Evolutionary conservation across 768 basidiomycete species (phyloP).

Genomic region (Boletus reticuloceps): DNA sequence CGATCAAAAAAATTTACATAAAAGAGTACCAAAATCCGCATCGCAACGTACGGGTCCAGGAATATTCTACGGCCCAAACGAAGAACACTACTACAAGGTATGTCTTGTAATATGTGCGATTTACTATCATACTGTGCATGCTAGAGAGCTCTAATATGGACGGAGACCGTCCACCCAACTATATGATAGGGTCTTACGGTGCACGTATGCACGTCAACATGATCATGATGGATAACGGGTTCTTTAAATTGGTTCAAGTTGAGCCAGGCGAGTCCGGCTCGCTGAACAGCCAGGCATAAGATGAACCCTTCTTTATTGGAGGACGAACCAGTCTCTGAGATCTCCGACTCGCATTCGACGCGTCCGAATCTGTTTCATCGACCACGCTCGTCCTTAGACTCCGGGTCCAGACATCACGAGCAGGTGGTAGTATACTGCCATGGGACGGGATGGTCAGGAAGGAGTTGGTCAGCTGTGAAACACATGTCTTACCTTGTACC

Average conservation of each 20-base stretch:
- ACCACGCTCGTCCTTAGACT: slow-evolving; percentile 3
- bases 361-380: slow-evolving; percentile 21
- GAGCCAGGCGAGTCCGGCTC: slow-evolving; percentile 6
- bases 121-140: no score
- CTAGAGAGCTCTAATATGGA: background rate
- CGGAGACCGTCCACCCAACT: no score
- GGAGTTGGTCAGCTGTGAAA: background rate
- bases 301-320: background rate
- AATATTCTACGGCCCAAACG: no score
- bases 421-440: background rate
- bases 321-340: slow-evolving; percentile 11
- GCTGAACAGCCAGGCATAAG: slow-evolving; percentile 14
- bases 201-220: background rate
- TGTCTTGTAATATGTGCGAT: background rate
- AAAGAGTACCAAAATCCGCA: no score
- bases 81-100: no score
- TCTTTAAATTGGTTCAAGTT: background rate
- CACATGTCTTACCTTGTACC: slow-evolving; percentile 12
- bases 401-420: slow-evolving; percentile 8
- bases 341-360: slow-evolving; percentile 8
- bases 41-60: no score
- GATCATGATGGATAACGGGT: no score
- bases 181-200: background rate
- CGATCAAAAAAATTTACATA: no score
- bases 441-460: background rate